Evolutionary conservation across 1,284 basidiomycete species (phyloP).

Genomic region (Naganishia cerealis): DNA sequence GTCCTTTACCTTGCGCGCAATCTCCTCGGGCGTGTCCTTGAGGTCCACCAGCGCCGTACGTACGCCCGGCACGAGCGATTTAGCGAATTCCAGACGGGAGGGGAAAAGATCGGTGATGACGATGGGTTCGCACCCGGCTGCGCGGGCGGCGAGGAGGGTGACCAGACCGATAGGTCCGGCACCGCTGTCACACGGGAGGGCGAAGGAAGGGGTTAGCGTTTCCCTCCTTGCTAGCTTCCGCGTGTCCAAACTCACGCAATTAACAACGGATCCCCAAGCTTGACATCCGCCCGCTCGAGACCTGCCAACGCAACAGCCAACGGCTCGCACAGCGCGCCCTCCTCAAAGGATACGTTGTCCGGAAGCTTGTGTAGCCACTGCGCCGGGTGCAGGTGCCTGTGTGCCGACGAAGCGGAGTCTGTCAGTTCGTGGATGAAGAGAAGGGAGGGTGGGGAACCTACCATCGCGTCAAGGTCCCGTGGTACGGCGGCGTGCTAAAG

Average conservation of each 20-base stretch:
- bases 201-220: background rate
- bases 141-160: constrained; percentile 57
- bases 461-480: constrained; percentile 57
- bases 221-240: background rate
- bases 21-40: constrained; percentile 43
- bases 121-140: constrained; percentile 60
- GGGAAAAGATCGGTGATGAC: constrained; percentile 59
- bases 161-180: constrained; percentile 60
- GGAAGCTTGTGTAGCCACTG: constrained; percentile 60
- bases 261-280: constrained; percentile 56
- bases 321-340: constrained; percentile 60
- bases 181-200: constrained; percentile 41
- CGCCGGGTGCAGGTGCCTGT: constrained; percentile 57
- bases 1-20: constrained; percentile 48
- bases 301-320: constrained; percentile 59
- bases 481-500: constrained; percentile 58
- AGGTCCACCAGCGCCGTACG: constrained; percentile 52
- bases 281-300: constrained; percentile 57
- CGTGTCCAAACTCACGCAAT: constrained; percentile 49
- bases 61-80: constrained; percentile 57
- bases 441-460: constrained; percentile 12
- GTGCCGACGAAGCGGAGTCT: background rate
- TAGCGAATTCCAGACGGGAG: constrained; percentile 59
- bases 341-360: constrained; percentile 56
- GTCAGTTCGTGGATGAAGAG: constrained; percentile 36